Evolutionary conservation across 2,329 filamentous ascomycete species (phyloP).

Genomic region (Lachnellula arida): DNA sequence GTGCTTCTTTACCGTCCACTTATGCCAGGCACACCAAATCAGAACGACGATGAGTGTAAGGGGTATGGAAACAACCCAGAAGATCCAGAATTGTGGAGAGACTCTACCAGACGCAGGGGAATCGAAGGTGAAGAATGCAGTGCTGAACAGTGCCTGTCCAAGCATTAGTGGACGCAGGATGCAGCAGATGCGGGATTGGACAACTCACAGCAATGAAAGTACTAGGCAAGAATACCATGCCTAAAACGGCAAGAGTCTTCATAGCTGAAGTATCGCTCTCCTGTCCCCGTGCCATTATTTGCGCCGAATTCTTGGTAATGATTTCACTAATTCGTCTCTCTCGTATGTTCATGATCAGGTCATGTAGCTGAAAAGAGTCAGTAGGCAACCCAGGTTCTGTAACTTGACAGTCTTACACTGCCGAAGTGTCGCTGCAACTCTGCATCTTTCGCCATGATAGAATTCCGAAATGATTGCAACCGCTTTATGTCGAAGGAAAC

Average conservation of each 20-base stretch:
- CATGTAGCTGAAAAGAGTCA: background rate
- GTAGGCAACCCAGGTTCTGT: background rate
- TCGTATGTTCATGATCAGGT: background rate
- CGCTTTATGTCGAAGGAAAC: background rate
- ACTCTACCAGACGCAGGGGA: background rate
- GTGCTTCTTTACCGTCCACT: background rate
- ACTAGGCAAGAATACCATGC: background rate
- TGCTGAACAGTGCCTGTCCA: background rate
- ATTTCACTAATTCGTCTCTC: background rate
- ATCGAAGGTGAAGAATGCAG: background rate
- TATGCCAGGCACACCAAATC: background rate
- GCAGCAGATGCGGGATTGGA: background rate
- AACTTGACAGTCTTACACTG: background rate
- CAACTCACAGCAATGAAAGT: background rate
- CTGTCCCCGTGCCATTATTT: background rate
- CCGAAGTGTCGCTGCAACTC: background rate
- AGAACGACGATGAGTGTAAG: background rate
- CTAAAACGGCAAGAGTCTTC: background rate
- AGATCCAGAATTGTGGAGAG: conserved; percentile 2
- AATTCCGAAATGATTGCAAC: background rate
- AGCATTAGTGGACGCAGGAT: background rate
- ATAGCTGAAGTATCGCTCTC: background rate
- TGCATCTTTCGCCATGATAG: background rate
- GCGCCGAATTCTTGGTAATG: background rate
- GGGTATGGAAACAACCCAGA: background rate